phyloP scores from a whole-genome alignment of 441 rosid genomes.

The Jatropha podagrica region DNA sequence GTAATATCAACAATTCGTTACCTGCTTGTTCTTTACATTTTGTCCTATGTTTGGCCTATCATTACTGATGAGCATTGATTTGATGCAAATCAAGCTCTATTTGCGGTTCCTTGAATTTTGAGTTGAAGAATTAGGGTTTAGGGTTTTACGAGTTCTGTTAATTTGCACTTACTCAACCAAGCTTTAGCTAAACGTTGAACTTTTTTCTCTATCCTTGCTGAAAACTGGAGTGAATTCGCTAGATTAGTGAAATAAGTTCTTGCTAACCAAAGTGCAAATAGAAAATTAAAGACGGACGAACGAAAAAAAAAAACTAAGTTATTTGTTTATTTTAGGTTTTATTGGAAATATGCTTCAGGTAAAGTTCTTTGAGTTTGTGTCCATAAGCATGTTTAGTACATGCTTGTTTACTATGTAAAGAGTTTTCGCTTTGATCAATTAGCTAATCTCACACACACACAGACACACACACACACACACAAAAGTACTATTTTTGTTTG shows the following conservation, averaged over 20 bases:
- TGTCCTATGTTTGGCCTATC: background rate
- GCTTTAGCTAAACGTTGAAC: background rate
- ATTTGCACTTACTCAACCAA: background rate
- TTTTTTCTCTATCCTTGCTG: background rate
- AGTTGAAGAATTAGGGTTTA: slow-evolving; percentile 36
- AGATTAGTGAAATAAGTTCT: background rate
- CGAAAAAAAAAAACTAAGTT: background rate
- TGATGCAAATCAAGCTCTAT: background rate
- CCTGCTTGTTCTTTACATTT: background rate
- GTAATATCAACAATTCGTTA: background rate
- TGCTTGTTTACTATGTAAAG: too few relatives aligned
- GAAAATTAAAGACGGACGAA: background rate
- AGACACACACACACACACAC: too few relatives aligned
- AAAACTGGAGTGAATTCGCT: background rate
- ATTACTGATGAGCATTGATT: background rate
- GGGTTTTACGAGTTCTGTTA: slow-evolving; percentile 26
- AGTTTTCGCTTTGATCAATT: background rate
- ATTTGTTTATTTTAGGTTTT: background rate
- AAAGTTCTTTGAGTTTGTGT: background rate
- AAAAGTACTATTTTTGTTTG: background rate
- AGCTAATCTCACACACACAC: background rate
- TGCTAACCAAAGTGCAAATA: background rate
- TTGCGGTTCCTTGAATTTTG: background rate
- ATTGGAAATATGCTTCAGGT: background rate
- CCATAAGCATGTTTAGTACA: background rate